A percentile compares a stretch with the other conserved stretches of the same genome.
Evolutionary conservation across 768 basidiomycete genomes (phyloP).

Genomic region (Suillus discolor): DNA sequence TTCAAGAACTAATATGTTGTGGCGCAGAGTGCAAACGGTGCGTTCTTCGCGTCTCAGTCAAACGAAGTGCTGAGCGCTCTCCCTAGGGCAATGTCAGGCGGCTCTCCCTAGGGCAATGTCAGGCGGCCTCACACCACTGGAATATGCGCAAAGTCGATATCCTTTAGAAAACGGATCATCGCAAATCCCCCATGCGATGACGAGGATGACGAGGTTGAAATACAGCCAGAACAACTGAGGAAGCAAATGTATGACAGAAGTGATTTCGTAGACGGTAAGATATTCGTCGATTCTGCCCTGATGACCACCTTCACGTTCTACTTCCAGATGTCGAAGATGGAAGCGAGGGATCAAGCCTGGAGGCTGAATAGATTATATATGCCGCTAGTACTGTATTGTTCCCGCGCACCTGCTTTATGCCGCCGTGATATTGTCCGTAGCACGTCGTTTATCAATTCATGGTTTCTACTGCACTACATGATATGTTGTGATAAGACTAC

Average conservation of each 20-base stretch:
- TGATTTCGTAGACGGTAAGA: neutral
- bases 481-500: neutral
- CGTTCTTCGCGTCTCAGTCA: neutral
- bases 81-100: neutral
- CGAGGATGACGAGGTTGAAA: neutral
- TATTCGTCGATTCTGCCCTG: neutral
- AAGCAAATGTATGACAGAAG: neutral
- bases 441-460: neutral
- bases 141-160: neutral
- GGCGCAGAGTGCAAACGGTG: neutral
- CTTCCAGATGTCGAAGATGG: neutral
- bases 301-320: neutral
- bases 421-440: too few species aligned
- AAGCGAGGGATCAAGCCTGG: neutral
- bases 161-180: neutral
- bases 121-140: conserved; percentile 4
- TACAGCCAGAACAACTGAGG: neutral
- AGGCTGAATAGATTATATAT: neutral
- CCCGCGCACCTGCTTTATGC: too few species aligned
- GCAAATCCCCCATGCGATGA: neutral
- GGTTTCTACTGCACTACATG: neutral
- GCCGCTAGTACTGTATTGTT: too few species aligned
- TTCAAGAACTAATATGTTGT: conserved; percentile 6
- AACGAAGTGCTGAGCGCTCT: neutral
- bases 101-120: too few species aligned